phyloP scores from a whole-genome alignment of 495 filamentous ascomycete species.

The Xanthoparmelia taractica region DNA sequence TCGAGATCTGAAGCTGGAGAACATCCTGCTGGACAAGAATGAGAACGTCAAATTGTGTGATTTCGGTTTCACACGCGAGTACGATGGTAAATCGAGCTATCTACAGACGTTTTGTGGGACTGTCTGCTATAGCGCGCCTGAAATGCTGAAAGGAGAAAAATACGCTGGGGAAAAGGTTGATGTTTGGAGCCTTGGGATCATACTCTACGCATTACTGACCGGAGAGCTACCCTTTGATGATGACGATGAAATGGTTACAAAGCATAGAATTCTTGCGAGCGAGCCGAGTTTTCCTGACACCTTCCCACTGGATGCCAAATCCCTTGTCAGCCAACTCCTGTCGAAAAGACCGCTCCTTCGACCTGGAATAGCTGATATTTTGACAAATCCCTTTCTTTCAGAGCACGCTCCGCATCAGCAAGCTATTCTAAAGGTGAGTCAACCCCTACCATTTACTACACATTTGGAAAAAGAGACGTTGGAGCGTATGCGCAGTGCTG shows the following conservation, averaged over 20 bases:
- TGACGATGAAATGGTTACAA: slow-evolving; percentile 79
- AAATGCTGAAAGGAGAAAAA: slow-evolving; percentile 97
- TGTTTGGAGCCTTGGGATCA: slow-evolving; percentile 95
- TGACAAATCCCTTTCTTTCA: slow-evolving; percentile 79
- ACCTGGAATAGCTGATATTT: slow-evolving; percentile 77
- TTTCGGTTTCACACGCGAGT: slow-evolving; percentile 96
- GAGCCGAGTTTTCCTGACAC: slow-evolving; percentile 80
- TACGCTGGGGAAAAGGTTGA: slow-evolving; percentile 97
- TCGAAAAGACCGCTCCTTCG: slow-evolving; percentile 83
- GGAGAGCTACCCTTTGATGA: slow-evolving; percentile 96
- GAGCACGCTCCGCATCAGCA: slow-evolving; percentile 86
- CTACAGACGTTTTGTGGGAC: slow-evolving; percentile 97
- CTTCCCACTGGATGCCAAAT: slow-evolving; percentile 66
- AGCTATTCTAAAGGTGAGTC: slow-evolving; percentile 77
- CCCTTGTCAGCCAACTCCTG: slow-evolving; percentile 66
- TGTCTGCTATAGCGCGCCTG: slow-evolving; percentile 93
- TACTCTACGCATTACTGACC: slow-evolving; percentile 83
- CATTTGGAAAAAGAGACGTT: slow-evolving; percentile 83
- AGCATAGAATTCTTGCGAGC: slow-evolving; percentile 70
- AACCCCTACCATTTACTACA: slow-evolving; percentile 79
- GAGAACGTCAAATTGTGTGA: slow-evolving; percentile 99
- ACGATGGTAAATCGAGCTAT: slow-evolving; percentile 90
- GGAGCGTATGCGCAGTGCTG: slow-evolving; percentile 89
- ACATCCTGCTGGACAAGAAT: slow-evolving; percentile 92
- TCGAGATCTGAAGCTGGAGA: slow-evolving; percentile 93